These are phyloP conservation scores for Podaxis sp. DNA, from an alignment of 768 basidiomycete genomes.

Conservation along the genomic window DNA sequence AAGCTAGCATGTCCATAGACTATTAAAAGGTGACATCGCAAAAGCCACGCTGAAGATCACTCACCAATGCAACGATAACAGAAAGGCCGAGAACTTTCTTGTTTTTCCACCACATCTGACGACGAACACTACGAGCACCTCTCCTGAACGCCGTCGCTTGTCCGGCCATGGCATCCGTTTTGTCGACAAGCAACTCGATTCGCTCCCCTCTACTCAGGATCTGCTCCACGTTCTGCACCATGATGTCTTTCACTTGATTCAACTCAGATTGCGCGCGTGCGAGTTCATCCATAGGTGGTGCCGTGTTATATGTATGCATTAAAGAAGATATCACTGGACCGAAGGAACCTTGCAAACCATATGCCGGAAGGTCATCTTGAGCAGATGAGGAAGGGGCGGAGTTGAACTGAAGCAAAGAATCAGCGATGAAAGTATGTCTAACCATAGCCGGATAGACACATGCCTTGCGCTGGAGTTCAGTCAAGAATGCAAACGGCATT, in stretches of 20 bases:
- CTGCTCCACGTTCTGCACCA: slow-evolving; percentile 98
- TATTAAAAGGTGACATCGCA: slow-evolving; percentile 2
- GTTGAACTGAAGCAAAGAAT: slow-evolving; percentile 44
- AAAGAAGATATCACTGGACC: slow-evolving; percentile 68
- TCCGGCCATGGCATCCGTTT: slow-evolving; percentile 93
- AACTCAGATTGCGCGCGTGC: slow-evolving; percentile 87
- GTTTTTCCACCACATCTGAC: slow-evolving; percentile 92
- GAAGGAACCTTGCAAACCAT: slow-evolving; percentile 71
- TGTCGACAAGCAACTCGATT: slow-evolving; percentile 93
- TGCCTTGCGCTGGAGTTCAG: slow-evolving; percentile 80
- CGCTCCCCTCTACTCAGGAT: slow-evolving; percentile 93
- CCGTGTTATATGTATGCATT: slow-evolving; percentile 86
- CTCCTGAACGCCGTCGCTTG: slow-evolving; percentile 93
- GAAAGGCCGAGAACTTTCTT: slow-evolving; percentile 66
- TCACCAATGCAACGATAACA: slow-evolving; percentile 67
- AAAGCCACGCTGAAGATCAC: slow-evolving; percentile 23
- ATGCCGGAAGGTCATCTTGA: slow-evolving; percentile 49
- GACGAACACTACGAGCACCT: slow-evolving; percentile 78
- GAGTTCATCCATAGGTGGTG: slow-evolving; percentile 86
- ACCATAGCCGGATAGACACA: slow-evolving; percentile 16
- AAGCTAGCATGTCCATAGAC: slow-evolving; percentile 38
- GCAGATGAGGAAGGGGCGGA: slow-evolving; percentile 66
- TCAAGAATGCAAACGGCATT: slow-evolving; percentile 92
- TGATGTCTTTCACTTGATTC: slow-evolving; percentile 90
- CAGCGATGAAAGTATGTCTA: not conserved